Percentiles rank a stretch among this genome's conserved stretches.
Conservation (phyloP, 352 stramenopile species). For the Bremia lactucae region DNA sequence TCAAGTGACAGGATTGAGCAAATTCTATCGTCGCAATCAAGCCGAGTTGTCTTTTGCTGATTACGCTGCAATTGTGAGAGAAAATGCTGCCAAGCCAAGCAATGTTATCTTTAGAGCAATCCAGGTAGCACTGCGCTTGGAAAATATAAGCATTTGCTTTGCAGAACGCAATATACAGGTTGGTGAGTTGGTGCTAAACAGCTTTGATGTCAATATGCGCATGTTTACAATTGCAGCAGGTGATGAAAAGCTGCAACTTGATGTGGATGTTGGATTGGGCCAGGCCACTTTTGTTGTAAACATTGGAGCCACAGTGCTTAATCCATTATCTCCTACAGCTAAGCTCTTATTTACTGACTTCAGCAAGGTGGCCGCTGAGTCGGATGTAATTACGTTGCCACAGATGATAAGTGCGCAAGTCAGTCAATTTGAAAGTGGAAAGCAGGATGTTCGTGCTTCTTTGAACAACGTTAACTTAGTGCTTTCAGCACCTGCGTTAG, state of each 20-base stretch:
- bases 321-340: slow-evolving; percentile 25
- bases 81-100: slow-evolving; percentile 27
- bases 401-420: slow-evolving; percentile 39
- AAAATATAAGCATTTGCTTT: slow-evolving; percentile 46
- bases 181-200: slow-evolving; percentile 37
- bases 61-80: slow-evolving; percentile 25
- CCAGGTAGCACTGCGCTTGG: slow-evolving; percentile 34
- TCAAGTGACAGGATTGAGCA: slow-evolving; percentile 22
- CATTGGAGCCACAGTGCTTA: slow-evolving; percentile 23
- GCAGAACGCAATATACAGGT: slow-evolving; percentile 30
- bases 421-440: slow-evolving; percentile 32
- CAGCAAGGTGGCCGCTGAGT: slow-evolving; percentile 18
- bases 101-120: slow-evolving; percentile 54
- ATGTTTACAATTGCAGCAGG: slow-evolving; percentile 30
- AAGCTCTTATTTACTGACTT: slow-evolving; percentile 54
- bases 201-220: slow-evolving; percentile 38
- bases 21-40: slow-evolving; percentile 32
- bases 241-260: slow-evolving; percentile 34
- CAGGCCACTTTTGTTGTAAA: slow-evolving; percentile 47
- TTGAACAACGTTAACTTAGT: slow-evolving; percentile 45
- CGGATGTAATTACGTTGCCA: slow-evolving; percentile 19
- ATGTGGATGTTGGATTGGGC: slow-evolving; percentile 37
- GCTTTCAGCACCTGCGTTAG: slow-evolving; percentile 29
- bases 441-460: slow-evolving; percentile 29
- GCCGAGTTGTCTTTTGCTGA: slow-evolving; percentile 34